Percentiles rank a stretch among this genome's conserved stretches.
Evolutionary conservation across 805 yeast species (phyloP).

Genomic region (Candida awuae): DNA sequence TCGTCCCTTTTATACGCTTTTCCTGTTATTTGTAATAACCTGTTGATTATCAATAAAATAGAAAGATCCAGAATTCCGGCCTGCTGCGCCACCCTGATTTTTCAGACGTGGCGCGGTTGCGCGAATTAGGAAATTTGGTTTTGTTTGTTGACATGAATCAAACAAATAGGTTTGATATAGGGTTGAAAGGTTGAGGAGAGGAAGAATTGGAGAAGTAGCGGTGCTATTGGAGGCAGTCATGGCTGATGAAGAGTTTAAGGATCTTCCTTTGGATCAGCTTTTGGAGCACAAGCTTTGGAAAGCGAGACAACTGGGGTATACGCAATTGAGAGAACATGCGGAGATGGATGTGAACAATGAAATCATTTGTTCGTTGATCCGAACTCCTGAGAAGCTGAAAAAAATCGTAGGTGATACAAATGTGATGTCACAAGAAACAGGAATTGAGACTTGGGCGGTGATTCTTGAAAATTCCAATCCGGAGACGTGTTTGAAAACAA

Average conservation of each 20-base stretch:
- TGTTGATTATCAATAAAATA: no score
- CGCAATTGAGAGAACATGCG: conserved; percentile 1
- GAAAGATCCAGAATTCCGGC: no score
- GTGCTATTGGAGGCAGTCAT: no score
- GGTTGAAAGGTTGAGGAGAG: neutral
- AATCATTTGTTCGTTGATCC: conserved; percentile 27
- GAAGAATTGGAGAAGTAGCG: neutral
- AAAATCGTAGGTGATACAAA: conserved; percentile 66
- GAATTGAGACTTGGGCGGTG: conserved; percentile 46
- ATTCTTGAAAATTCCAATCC: conserved; percentile 52
- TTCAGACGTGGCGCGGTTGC: no score
- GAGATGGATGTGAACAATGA: conserved; percentile 1
- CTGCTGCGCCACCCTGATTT: no score
- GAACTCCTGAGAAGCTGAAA: conserved; percentile 48
- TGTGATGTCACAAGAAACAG: conserved; percentile 88
- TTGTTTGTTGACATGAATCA: no score
- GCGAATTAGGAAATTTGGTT: no score
- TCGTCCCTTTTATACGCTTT: no score
- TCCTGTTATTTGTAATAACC: no score
- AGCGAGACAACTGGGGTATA: conserved; percentile 7
- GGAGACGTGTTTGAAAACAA: conserved; percentile 32
- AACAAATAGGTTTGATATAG: no score
- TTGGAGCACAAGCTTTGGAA: conserved; percentile 8
- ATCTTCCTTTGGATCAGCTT: conserved; percentile 4
- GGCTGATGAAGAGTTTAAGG: conserved; percentile 3